Conservation (phyloP, 2,329 filamentous ascomycete species). For the Cladophialophora exuberans region DNA sequence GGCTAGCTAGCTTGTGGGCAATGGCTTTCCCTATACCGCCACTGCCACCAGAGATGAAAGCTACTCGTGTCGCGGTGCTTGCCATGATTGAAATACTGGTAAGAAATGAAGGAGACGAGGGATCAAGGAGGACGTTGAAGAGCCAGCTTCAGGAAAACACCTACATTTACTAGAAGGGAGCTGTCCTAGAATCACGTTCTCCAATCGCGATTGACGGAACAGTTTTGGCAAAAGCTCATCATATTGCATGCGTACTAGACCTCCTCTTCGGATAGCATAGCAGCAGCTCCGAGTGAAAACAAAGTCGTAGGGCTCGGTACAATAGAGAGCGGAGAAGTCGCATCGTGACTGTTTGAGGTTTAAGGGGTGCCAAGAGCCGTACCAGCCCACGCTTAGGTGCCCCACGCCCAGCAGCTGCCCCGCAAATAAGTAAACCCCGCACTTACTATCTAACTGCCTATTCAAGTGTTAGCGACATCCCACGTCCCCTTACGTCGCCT, state of each 20-base stretch:
- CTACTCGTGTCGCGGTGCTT: constrained; percentile 17
- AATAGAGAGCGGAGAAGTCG: neutral
- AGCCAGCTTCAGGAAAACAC: no score
- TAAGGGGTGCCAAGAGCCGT: no score
- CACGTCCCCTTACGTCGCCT: no score
- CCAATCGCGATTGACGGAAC: neutral
- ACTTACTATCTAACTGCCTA: no score
- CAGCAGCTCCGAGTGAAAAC: neutral
- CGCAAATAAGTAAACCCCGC: no score
- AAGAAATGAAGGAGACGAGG: neutral
- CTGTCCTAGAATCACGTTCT: neutral
- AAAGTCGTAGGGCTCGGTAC: neutral
- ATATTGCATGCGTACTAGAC: neutral
- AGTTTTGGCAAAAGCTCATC: neutral
- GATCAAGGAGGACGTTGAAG: neutral
- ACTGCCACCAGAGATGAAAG: constrained; percentile 24
- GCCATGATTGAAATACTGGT: constrained; percentile 3
- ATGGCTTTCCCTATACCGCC: constrained; percentile 27
- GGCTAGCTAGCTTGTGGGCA: constrained; percentile 23
- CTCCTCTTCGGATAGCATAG: neutral
- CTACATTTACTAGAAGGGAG: neutral
- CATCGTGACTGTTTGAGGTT: no score
- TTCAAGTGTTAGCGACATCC: no score
- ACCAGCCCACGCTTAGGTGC: no score
- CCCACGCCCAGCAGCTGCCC: no score